Evolutionary conservation across 1,284 basidiomycete species (phyloP).

Genomic region (Hemileia vastatrix): DNA sequence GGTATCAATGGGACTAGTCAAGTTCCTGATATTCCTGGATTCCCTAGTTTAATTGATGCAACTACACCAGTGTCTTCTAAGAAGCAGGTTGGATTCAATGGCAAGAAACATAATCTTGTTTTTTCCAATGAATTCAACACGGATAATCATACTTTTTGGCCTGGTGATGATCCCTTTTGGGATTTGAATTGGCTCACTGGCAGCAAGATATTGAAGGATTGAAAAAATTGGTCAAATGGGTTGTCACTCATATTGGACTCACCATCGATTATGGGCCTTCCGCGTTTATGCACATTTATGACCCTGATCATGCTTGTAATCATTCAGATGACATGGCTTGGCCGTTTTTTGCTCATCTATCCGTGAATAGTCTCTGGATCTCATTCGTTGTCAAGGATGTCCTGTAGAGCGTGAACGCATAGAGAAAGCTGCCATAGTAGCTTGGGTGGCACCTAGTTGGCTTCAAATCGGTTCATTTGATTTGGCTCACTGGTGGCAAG

Average conservation of each 20-base stretch:
- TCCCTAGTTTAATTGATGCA: constrained; percentile 52
- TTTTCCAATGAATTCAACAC: constrained; percentile 86
- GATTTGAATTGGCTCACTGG: too few relatives aligned
- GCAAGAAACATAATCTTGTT: constrained; percentile 51
- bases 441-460: too few relatives aligned
- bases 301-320: constrained; percentile 73
- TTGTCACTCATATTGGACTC: constrained; percentile 45
- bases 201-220: too few relatives aligned
- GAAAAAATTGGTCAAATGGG: too few relatives aligned
- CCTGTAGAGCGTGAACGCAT: too few relatives aligned
- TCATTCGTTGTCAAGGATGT: too few relatives aligned
- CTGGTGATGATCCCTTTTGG: constrained; percentile 54
- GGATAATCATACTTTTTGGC: constrained; percentile 56
- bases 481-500: constrained; percentile 50
- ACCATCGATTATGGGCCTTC: constrained; percentile 52
- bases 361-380: too few relatives aligned
- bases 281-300: constrained; percentile 88
- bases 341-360: too few relatives aligned
- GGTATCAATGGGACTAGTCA: constrained; percentile 44
- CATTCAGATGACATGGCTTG: neutral
- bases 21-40: constrained; percentile 45
- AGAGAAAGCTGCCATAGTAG: too few relatives aligned
- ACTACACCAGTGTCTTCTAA: constrained; percentile 57
- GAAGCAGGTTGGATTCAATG: constrained; percentile 54
- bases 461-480: constrained; percentile 86